These are phyloP conservation scores for Eustoma russellianum DNA, from an alignment of 257 asterid genomes.

Conservation along the genomic window DNA sequence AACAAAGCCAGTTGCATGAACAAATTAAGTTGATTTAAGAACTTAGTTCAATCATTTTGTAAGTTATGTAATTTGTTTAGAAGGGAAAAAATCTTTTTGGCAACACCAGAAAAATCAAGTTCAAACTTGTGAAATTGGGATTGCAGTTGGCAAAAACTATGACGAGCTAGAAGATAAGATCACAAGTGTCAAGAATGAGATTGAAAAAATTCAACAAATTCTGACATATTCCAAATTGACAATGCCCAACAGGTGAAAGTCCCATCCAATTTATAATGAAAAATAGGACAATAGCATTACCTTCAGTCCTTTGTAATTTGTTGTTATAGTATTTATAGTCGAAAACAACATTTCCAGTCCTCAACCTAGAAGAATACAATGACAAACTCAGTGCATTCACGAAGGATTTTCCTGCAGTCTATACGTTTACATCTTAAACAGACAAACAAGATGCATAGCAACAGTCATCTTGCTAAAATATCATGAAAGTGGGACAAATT, in stretches of 20 bases:
- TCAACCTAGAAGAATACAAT: conserved; percentile 48
- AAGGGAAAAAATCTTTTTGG: no score
- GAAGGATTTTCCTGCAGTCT: no score
- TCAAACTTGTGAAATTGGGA: not conserved
- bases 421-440: no score
- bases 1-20: no score
- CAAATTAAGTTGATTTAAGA: no score
- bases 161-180: not conserved
- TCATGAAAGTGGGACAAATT: no score
- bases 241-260: not conserved
- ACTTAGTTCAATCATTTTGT: no score
- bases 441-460: no score
- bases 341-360: conserved; percentile 93
- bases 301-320: conserved; percentile 93
- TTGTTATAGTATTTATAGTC: conserved; percentile 81
- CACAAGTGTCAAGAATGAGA: not conserved
- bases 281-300: conserved; percentile 28
- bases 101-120: not conserved
- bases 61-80: no score
- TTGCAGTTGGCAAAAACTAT: not conserved
- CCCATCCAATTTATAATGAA: not conserved
- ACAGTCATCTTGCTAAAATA: no score
- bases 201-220: not conserved
- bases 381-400: no score
- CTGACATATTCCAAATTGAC: not conserved